Conservation (phyloP, 176 grass and related monocot genomes). For the Zea mays region DNA sequence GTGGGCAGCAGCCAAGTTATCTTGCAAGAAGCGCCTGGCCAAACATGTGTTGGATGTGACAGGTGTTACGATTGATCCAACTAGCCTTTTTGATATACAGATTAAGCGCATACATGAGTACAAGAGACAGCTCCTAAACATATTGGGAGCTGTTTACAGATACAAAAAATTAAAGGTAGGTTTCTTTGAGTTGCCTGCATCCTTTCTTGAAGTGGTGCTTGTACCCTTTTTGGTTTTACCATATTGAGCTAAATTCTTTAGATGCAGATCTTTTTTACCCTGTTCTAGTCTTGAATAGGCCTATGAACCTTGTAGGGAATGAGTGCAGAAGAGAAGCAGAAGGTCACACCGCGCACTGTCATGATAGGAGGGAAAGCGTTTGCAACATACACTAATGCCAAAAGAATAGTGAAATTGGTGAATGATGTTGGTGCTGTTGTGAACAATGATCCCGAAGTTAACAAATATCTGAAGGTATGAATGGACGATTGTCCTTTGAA, state of each 20-base stretch:
- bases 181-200: constrained; percentile 15
- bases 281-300: constrained; percentile 34
- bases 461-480: constrained; percentile 74
- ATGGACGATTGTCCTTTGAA: constrained; percentile 16
- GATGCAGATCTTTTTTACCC: constrained; percentile 15
- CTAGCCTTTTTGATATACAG: constrained; percentile 75
- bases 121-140: constrained; percentile 79
- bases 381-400: constrained; percentile 82
- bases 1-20: constrained; percentile 73
- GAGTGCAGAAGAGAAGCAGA: constrained; percentile 54
- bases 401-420: constrained; percentile 79
- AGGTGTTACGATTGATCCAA: constrained; percentile 61
- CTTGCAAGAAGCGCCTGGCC: constrained; percentile 64
- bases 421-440: constrained; percentile 78
- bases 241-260: constrained; percentile 20
- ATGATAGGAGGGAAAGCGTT: constrained; percentile 85
- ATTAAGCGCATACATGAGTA: constrained; percentile 92
- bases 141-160: constrained; percentile 70
- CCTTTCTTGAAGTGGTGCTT: constrained; percentile 8
- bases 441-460: constrained; percentile 73
- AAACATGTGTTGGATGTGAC: constrained; percentile 67
- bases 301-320: constrained; percentile 56
- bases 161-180: constrained; percentile 79
- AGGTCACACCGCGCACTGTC: constrained; percentile 61
- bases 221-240: background rate